phyloP scores from a whole-genome alignment of 257 asterid genomes.

The Solanum appendiculatum region DNA sequence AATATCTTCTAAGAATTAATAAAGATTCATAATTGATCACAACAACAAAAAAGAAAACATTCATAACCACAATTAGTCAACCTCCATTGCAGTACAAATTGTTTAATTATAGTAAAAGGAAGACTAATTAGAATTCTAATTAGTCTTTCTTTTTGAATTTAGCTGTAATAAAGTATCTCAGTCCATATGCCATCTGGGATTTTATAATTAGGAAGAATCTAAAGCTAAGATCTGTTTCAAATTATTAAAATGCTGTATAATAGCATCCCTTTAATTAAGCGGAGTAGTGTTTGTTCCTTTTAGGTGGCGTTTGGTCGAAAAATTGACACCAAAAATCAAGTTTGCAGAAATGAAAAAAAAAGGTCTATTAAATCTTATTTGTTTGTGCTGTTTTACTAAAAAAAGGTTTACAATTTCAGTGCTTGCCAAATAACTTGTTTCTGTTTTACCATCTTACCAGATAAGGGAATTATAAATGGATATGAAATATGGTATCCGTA shows the following conservation, averaged over 20 bases:
- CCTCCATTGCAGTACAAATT: not conserved
- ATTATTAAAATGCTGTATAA: not conserved
- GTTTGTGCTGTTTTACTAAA: not conserved
- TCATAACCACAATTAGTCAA: not conserved
- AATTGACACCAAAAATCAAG: not conserved
- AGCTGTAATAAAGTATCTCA: not conserved
- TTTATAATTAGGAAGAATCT: not conserved
- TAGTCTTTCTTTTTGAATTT: not conserved
- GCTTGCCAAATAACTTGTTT: not conserved
- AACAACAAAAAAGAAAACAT: not conserved
- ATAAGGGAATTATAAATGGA: not conserved
- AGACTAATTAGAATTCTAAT: not conserved
- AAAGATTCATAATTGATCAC: not conserved
- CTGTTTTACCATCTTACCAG: not conserved
- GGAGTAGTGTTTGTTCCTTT: not conserved
- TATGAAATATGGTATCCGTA: not conserved
- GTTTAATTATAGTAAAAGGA: not conserved
- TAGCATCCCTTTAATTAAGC: not conserved
- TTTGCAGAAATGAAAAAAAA: not conserved
- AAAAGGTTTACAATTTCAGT: not conserved
- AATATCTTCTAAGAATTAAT: not conserved
- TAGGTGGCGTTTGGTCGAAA: not conserved
- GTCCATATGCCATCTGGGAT: not conserved
- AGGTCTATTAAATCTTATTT: not conserved
- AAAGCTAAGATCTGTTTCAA: not conserved